Evolutionary conservation across 495 filamentous ascomycete genomes (phyloP), one percentile per base, ranked within the genome.

Genomic region (Penicillium alfredii): DNA sequence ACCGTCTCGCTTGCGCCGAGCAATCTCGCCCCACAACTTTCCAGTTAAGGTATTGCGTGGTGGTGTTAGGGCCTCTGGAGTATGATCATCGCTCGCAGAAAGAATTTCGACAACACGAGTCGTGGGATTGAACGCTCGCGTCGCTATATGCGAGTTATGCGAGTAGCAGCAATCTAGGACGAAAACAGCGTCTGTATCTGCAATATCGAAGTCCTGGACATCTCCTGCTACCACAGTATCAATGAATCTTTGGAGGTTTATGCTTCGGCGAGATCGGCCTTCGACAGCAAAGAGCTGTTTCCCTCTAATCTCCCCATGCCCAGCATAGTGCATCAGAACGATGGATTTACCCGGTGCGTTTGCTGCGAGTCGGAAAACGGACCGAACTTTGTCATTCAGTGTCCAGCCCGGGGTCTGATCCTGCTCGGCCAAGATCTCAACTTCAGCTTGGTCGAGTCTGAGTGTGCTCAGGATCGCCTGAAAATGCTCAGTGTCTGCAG

Each of bases 11-110:
- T 42, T 42, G 12, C 44, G 25, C 27, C 25, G 38, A 33, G 27
- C 33, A 28, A 47, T 47, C 35, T 47, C 38, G 19, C 22, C 38
- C 21, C 32, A 20, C 19, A 48, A 22, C 29, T 48, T 42, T 20
- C 33, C 39, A 23, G 38, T 46, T 13, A 46, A 46, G 18, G 43
- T 46, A 36, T 35, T 46, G 12, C 32, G 19, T 21, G 43, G 43
- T 24, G 43, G 15, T 2, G 20, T 9, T 34, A 38, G 19, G 21
- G 37, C 36, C 24, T 23, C 9, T 20, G 36, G 36, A 30, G 30
- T 46, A 4, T 19, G 1, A 22, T 34, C 32, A 25, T 34, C 33
- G 16, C 30, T 40, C 30, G 43, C 43, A 13, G 43, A 19, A 27
- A 46, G 23, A 21, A 46, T 29, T 32, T 46, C 43, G 19, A 46